Base-by-base conservation (phyloP, 495 filamentous ascomycete species). In the Penicillium egyptiacum region DNA sequence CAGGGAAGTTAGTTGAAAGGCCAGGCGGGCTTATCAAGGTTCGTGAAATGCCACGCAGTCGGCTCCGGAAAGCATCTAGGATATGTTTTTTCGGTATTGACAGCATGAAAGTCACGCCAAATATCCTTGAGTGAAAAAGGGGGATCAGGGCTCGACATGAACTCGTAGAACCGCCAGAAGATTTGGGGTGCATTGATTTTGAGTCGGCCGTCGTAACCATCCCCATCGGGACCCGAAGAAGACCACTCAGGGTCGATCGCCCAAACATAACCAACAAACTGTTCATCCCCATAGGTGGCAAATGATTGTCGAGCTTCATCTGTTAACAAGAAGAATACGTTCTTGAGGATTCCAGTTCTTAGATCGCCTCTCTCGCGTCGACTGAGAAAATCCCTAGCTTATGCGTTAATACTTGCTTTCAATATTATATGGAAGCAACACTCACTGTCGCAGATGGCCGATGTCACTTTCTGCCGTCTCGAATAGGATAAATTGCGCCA, bases 321-420 rank as follows among this genome's bases (percentile, higher is more conserved):
- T 53, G 50, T 43, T 12, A 44, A 1, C 39, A 53, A 44, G 19
- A 53, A 44, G 7, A 53, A 22, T 1, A 53, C 50, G 5, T 53
- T 53, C 14, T 43, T 43, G 25, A 43, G 39, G 30, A 53, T 16
- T 12, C 39, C 39, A 19, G 50, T 5, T 23, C 43, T 53, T 30
- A 42, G 7, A 7, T 44, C 50, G 17, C 19, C 50, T 19, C 50
- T 53, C 50, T 43, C 39, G 25, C 50, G 39, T 6, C 39, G 50
- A 86, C 23, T 17, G 4, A 28, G 28, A 56, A 46, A 56, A 37
- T 45, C 35, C n/a, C 22, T 62, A 43, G 43, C 39, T 45, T 22
- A 47, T 58, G 23, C 23, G 23, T 25, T 25, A 25, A 25, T 25
- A 25, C 23, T 25, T 25, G 23, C 35, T 14, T 14, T 58, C n/a